phyloP scores from a whole-genome alignment of 371 early-diverging fungal species.

The Umbelopsis sp. region DNA sequence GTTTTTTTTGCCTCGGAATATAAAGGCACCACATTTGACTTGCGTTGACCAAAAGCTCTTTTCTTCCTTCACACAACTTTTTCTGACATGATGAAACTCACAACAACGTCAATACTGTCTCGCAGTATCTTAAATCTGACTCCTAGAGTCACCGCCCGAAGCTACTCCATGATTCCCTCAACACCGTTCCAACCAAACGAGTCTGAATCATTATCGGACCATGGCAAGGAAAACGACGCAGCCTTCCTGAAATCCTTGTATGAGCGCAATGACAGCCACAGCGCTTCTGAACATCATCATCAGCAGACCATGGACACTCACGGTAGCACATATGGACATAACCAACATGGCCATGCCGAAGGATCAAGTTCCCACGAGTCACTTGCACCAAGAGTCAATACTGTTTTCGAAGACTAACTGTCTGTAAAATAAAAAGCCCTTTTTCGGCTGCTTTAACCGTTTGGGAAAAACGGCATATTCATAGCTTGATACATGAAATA shows the following conservation, averaged over 20 bases:
- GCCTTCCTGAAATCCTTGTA: conserved; percentile 20
- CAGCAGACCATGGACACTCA: conserved; percentile 6
- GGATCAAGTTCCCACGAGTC: conserved; percentile 24
- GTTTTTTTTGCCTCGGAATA: not conserved
- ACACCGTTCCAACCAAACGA: conserved; percentile 17
- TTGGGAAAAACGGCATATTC: not conserved
- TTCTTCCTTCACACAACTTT: not conserved
- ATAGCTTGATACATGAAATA: too few relatives aligned
- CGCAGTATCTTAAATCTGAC: not conserved
- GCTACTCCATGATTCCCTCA: conserved; percentile 22
- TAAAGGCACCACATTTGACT: not conserved
- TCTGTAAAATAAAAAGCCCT: not conserved
- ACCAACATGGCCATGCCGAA: conserved; percentile 19
- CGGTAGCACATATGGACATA: conserved; percentile 16
- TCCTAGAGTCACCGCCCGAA: conserved; percentile 5
- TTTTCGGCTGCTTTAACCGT: not conserved
- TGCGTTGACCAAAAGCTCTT: not conserved
- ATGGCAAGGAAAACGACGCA: not conserved
- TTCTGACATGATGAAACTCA: not conserved
- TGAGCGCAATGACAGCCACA: conserved; percentile 30
- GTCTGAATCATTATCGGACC: conserved; percentile 7
- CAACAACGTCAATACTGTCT: not conserved
- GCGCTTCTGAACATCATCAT: conserved; percentile 25
- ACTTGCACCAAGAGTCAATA: conserved; percentile 32
- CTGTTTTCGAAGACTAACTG: conserved; percentile 35